Base-by-base conservation (phyloP, 495 filamentous ascomycete genomes). In the Tetracladium setigerum region DNA sequence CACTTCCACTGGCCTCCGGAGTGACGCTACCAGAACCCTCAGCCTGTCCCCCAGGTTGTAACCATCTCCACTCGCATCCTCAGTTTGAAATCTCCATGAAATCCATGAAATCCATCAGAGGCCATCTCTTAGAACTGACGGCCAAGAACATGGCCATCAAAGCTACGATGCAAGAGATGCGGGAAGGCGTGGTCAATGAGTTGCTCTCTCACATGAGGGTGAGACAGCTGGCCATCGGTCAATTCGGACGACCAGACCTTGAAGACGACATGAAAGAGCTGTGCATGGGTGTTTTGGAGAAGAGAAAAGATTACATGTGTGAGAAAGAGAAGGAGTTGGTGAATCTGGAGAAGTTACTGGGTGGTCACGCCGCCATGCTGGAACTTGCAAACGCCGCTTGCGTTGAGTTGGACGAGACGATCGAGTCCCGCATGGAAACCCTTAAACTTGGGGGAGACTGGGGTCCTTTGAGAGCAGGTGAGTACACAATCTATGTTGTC, bases 261-360 rank as follows among this genome's bases (percentile, higher is more conserved):
- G 39, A 43, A 2, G 32, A 44, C 12, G 34, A 45, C 13, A 39
- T 38, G 5, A 18, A 22, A 19, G 15, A 31, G 3, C 17, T 45
- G 3, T 50, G 41, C n/a, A 7, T 32, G 15, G 14, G 39, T 15
- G 32, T 24, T 4, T 27, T 50, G 22, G 18, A 9, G 19, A 44
- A 44, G 12, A 32, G 47, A 13, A 39, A 44, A 38, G 2, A 31
- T 9, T 13, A 34, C n/a, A 44, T 50, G 32, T 8, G 12, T 3
- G 14, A 18, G 4, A 44, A 37, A 17, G 47, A 50, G 38, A 34
- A 38, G 10, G 47, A 44, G 33, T 38, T 50, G 2, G 24, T 44
- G 7, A 8, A 11, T 8, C 36, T 38, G n/a, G 41, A 44, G 14
- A 30, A 39, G 11, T 19, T 39, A 14, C 33, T 50, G 11, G 39